Conservation (phyloP, 2,329 filamentous ascomycete species). For the Ceratocystiopsis minuta region DNA sequence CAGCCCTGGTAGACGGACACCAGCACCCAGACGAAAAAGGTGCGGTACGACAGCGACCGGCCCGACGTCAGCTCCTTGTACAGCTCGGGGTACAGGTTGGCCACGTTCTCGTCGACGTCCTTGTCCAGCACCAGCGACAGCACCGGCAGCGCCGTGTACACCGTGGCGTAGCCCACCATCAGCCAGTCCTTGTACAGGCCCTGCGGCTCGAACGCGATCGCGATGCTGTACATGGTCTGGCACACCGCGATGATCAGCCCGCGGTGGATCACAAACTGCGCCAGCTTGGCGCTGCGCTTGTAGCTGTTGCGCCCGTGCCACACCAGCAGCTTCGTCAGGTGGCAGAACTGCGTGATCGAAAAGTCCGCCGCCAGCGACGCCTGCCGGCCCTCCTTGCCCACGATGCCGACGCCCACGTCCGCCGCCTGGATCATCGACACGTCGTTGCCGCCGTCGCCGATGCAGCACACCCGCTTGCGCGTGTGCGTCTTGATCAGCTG, state of each 20-base stretch:
- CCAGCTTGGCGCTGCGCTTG: conserved; percentile 86
- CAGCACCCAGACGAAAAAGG: conserved; percentile 92
- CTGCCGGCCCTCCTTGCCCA: conserved; percentile 92
- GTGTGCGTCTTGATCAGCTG: conserved; percentile 79
- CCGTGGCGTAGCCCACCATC: conserved; percentile 85
- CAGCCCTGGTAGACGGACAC: conserved; percentile 91
- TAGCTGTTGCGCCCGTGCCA: conserved; percentile 98
- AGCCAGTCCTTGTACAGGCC: conserved; percentile 95
- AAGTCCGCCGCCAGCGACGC: conserved; percentile 92
- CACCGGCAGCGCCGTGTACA: conserved; percentile 88
- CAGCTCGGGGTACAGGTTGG: conserved; percentile 88
- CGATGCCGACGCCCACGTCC: conserved; percentile 93
- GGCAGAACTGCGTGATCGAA: conserved; percentile 85
- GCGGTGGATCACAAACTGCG: conserved; percentile 95
- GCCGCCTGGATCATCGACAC: conserved; percentile 98
- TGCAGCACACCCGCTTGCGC: conserved; percentile 90
- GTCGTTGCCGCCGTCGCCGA: conserved; percentile 95
- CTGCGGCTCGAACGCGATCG: conserved; percentile 79
- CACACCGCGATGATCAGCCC: conserved; percentile 90
- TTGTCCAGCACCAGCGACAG: conserved; percentile 86
- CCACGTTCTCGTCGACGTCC: conserved; percentile 84
- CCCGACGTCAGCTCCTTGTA: conserved; percentile 94
- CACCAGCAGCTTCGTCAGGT: conserved; percentile 89
- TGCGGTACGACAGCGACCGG: conserved; percentile 72
- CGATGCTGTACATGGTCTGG: conserved; percentile 94